Evolutionary conservation across 1,284 basidiomycete genomes (phyloP).

Genomic region (Rhizoctonia solani): DNA sequence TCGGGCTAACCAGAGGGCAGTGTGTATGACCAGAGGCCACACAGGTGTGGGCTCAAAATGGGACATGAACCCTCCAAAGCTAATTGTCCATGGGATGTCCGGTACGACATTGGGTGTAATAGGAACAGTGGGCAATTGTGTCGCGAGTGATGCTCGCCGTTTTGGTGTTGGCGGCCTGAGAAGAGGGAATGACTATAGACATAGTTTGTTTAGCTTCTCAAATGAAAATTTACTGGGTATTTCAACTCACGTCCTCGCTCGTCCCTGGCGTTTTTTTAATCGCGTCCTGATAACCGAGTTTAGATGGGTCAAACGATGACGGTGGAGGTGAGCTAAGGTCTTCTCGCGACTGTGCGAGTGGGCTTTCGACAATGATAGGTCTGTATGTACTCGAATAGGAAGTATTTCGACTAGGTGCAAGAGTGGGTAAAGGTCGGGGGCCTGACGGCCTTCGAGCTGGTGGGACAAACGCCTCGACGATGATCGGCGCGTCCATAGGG

Average conservation of each 20-base stretch:
- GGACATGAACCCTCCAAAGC: slow-evolving; percentile 1
- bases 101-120: neutral
- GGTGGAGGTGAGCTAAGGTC: too few species aligned
- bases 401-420: neutral
- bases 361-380: too few species aligned
- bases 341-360: too few species aligned
- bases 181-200: slow-evolving; percentile 6
- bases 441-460: slow-evolving; percentile 7
- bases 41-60: slow-evolving; percentile 14
- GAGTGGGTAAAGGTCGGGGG: neutral
- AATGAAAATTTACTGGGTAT: neutral
- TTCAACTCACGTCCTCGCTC: slow-evolving; percentile 19
- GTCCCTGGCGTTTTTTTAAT: neutral
- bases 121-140: slow-evolving; percentile 23
- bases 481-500: neutral
- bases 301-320: too few species aligned
- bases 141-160: slow-evolving; percentile 4
- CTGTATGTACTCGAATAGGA: neutral
- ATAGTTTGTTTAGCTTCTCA: neutral
- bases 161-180: slow-evolving; percentile 4
- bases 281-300: too few species aligned
- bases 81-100: neutral
- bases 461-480: slow-evolving; percentile 24
- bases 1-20: slow-evolving; percentile 23
- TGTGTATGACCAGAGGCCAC: neutral